phyloP scores from a whole-genome alignment of 192 early-diverging fungal genomes.

The Rhizophagus sp. region DNA sequence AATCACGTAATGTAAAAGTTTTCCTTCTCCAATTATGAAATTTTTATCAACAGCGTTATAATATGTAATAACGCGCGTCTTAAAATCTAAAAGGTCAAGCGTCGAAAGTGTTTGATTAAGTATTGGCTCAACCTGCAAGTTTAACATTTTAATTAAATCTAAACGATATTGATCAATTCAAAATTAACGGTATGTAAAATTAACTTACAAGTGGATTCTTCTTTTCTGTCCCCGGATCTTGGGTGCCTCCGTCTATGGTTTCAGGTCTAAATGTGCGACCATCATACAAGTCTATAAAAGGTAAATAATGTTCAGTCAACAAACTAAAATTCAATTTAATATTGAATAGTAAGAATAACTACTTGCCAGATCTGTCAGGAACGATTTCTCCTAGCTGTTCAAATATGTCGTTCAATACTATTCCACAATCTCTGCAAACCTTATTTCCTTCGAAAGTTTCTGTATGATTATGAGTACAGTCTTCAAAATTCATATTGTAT shows the following conservation, averaged over 20 bases:
- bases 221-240: neutral
- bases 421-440: neutral
- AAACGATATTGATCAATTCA: neutral
- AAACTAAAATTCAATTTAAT: neutral
- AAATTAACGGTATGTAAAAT: neutral
- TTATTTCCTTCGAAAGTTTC: neutral
- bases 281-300: neutral
- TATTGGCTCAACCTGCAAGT: neutral
- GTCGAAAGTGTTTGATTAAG: neutral
- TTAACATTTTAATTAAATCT: neutral
- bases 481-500: neutral
- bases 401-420: neutral
- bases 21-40: neutral
- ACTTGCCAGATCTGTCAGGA: neutral
- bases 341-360: neutral
- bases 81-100: neutral
- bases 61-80: neutral
- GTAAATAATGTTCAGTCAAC: neutral
- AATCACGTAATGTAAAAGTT: neutral
- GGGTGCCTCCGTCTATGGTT: neutral
- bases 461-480: neutral
- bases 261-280: neutral
- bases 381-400: neutral
- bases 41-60: constrained; percentile 3
- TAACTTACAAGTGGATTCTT: neutral